Evolutionary conservation across 2,329 filamentous ascomycete genomes (phyloP), one percentile per base, ranked within the genome.

Genomic region (Berkeleyomyces basicola): DNA sequence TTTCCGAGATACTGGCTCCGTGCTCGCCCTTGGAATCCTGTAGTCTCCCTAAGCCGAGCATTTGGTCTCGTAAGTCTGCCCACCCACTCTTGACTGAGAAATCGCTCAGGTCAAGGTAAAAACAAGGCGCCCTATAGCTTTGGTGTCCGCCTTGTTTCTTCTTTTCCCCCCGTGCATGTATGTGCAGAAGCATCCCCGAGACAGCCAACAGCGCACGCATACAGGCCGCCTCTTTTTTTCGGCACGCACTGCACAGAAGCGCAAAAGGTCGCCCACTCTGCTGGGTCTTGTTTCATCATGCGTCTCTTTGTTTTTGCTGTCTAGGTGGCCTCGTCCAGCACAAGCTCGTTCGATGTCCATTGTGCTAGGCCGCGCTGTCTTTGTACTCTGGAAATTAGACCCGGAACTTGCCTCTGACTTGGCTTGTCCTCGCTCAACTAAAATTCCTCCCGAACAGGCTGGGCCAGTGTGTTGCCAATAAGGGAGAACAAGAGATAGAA

Each of bases 1-100:
- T 55, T 37, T 55, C 49, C 49, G 36, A 55, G 10, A 55, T 55
- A 55, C 49, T 39, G 49, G 49, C 33, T 55, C 49, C 14, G 49
- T 55, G 49, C 49, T 39, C 49, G 49, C 49, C 49, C 49, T 55
- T 55, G 49, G 11, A 55, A 55, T 55, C 49, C 49, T 55, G 49
- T 55, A 33, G 49, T 33, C 49, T 55, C 33, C 31, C 49, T 39
- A 37, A 55, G 49, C 49, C 49, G 33, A 55, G 37, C 37, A 55
- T 55, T 37, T 55, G 49, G 49, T 37, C 49, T 36, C 36, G 49
- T 55, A 55, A 55, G 49, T 55, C 49, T 14, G 31, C 7, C 7
- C 49, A 55, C 11, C 7, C 44, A 47, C n/a, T 1, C n/a, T 55
- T 7, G 49, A 14, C 49, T 14, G 36, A 14, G 49, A 33, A 55